Percentiles rank a stretch among this genome's conserved stretches.
Conservation (phyloP, 2,329 filamentous ascomycete species). For the Ophiocordyceps camponoti-rufipedis region DNA sequence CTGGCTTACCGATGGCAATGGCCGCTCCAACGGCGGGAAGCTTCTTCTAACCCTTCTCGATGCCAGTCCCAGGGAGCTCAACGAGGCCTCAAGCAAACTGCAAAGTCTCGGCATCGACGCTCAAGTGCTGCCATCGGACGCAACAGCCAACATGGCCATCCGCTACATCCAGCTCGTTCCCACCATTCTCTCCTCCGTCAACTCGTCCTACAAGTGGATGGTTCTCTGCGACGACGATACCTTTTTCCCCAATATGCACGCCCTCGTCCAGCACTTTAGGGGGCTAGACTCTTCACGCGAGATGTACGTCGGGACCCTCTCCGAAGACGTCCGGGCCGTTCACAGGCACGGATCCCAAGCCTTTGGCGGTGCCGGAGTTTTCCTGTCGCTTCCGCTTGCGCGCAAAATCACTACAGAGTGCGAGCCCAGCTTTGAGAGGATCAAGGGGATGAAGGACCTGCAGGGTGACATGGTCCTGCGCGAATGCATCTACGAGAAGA, state of each 20-base stretch:
- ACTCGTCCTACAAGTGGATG: slow-evolving; percentile 36
- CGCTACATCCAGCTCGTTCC: slow-evolving; percentile 37
- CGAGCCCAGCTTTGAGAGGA: slow-evolving; percentile 23
- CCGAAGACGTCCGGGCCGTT: slow-evolving; percentile 41
- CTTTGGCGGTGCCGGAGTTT: slow-evolving; percentile 45
- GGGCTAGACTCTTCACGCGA: slow-evolving; percentile 30
- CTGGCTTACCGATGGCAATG: slow-evolving; percentile 38
- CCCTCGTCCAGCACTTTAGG: slow-evolving; percentile 28
- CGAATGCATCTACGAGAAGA: slow-evolving; percentile 46
- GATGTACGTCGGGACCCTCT: slow-evolving; percentile 42
- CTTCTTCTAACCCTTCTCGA: slow-evolving; percentile 34
- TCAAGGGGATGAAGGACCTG: slow-evolving; percentile 36
- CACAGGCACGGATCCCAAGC: slow-evolving; percentile 43
- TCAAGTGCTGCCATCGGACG: slow-evolving; percentile 35
- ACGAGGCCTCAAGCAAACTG: slow-evolving; percentile 20
- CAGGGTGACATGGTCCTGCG: slow-evolving; percentile 43
- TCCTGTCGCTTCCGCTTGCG: slow-evolving; percentile 34
- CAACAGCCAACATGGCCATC: slow-evolving; percentile 34
- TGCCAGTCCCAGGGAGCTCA: slow-evolving; percentile 30
- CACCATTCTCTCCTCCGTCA: slow-evolving; percentile 29
- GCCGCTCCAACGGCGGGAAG: slow-evolving; percentile 36
- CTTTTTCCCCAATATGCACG: slow-evolving; percentile 42
- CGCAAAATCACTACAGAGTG: slow-evolving; percentile 24
- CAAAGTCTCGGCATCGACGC: slow-evolving; percentile 28
- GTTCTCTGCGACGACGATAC: slow-evolving; percentile 48